Evolutionary conservation across 768 basidiomycete species (phyloP).

Genomic region (Trametes punicea): DNA sequence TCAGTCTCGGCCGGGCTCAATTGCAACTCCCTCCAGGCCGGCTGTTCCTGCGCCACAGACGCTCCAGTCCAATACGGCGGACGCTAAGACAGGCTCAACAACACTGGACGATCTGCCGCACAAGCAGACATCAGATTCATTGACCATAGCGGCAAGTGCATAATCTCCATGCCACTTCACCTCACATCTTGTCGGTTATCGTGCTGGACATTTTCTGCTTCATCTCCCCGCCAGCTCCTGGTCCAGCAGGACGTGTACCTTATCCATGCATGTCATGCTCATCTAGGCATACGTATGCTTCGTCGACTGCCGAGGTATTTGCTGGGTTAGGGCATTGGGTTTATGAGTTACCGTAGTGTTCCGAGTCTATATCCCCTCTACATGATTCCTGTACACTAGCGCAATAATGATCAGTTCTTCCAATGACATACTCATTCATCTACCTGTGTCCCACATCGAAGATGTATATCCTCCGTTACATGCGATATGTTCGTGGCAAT

Average conservation of each 20-base stretch:
- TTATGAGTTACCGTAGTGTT: slow-evolving; percentile 11
- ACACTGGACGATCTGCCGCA: slow-evolving; percentile 12
- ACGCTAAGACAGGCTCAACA: neutral
- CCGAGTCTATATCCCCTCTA: slow-evolving; percentile 6
- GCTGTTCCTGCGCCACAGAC: neutral
- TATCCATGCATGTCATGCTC: slow-evolving; percentile 11
- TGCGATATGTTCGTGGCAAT: too few species aligned
- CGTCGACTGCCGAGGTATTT: slow-evolving; percentile 2
- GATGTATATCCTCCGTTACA: too few species aligned
- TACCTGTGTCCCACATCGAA: neutral
- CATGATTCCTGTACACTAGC: slow-evolving; percentile 17
- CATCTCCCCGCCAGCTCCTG: neutral
- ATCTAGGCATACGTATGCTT: slow-evolving; percentile 8
- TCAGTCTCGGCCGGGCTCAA: neutral
- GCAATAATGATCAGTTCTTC: slow-evolving; percentile 20
- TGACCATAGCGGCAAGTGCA: slow-evolving; percentile 16
- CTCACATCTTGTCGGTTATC: neutral
- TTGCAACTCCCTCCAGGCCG: neutral
- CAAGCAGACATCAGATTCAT: slow-evolving; percentile 6
- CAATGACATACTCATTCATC: neutral
- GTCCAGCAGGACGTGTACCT: slow-evolving; percentile 12
- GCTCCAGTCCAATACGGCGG: neutral
- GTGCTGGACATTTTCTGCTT: neutral
- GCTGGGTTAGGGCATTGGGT: slow-evolving; percentile 12
- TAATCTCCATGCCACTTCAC: neutral